Percentiles rank a stretch among this genome's conserved stretches.
phyloP scores from a whole-genome alignment of 1,284 basidiomycete genomes.

The Afroboletus lepidellus region DNA sequence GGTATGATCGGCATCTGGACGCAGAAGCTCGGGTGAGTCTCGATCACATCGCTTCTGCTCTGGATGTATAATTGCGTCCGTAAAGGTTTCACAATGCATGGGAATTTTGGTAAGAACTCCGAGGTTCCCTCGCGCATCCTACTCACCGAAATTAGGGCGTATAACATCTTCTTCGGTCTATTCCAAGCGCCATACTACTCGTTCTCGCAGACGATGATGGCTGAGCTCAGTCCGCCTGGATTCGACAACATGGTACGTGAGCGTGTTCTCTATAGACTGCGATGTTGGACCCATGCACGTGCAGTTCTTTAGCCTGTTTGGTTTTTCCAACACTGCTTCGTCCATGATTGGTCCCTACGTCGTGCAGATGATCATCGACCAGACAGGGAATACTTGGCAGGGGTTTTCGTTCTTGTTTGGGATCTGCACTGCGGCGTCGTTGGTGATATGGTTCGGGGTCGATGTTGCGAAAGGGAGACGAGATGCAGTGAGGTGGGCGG shows the following conservation, averaged over 20 bases:
- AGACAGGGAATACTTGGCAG: constrained; percentile 70
- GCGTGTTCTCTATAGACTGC: neutral
- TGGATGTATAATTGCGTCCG: neutral
- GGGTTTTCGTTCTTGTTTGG: constrained; percentile 82
- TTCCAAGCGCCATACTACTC: constrained; percentile 89
- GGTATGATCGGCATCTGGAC: constrained; percentile 88
- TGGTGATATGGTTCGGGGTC: constrained; percentile 34
- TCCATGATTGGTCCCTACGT: constrained; percentile 80
- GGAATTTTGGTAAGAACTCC: constrained; percentile 69
- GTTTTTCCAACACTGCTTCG: constrained; percentile 78
- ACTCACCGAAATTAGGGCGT: constrained; percentile 21
- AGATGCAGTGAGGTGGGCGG: constrained; percentile 65
- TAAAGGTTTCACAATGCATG: constrained; percentile 75
- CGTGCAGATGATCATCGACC: constrained; percentile 76
- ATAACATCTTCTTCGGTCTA: constrained; percentile 28
- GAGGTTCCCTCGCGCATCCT: neutral
- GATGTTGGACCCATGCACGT: neutral
- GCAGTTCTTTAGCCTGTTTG: constrained; percentile 81
- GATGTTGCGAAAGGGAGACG: constrained; percentile 27
- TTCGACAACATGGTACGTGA: constrained; percentile 73
- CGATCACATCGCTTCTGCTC: neutral
- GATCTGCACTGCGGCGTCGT: constrained; percentile 59
- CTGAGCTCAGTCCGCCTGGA: constrained; percentile 77
- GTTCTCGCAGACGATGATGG: constrained; percentile 86
- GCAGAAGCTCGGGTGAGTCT: constrained; percentile 57